Base-by-base conservation (phyloP, 2,329 filamentous ascomycete species). In the Graphiopsis chlorocephala region DNA sequence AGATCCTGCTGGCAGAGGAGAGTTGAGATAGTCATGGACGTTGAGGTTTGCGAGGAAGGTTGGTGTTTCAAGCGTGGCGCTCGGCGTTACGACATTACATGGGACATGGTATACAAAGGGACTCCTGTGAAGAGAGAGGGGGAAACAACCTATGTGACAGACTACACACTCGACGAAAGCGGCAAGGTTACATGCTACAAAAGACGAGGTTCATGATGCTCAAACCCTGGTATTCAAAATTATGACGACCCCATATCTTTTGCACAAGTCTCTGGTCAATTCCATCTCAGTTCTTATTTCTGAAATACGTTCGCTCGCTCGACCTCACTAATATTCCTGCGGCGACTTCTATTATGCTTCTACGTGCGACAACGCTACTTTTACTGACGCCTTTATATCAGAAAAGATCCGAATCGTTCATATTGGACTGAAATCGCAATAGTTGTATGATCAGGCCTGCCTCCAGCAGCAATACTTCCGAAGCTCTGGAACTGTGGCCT, bases 1-100 rank as follows among this genome's bases (percentile, higher is more conserved):
- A 63, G 80, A 82, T 66, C 72, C 78, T 15, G 81, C 79, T 28
- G 80, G 78, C 0, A 73, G 80, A 50, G 77, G 76, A 4, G 81
- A 83, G 72, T 64, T 75, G 69, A 68, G 73, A 64, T 73, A 45
- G 17, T 5, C 14, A 15, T 23, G 15, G 14, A 20, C 2, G 12
- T 2, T 56, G 29, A 29, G 28, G 4, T 53, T 53, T 47, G 12
- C 14, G n/a, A 23, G 14, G 14, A 48, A 48, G 10, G 26, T n/a
- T 42, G 45, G 3, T 42, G 31, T 55, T 62, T 31, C 60, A 62
- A 58, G 60, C 60, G 60, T 55, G 60, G 60, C 47, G 60, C 48
- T 53, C 25, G 60, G 60, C 48, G 48, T 62, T 62, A 11, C 33
- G 55, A 29, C 14, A 17, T 45, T 38, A 8, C n/a, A 15, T 26